Base-by-base conservation (phyloP, 169 alveolate species). In the Cryptosporidium sp. region DNA sequence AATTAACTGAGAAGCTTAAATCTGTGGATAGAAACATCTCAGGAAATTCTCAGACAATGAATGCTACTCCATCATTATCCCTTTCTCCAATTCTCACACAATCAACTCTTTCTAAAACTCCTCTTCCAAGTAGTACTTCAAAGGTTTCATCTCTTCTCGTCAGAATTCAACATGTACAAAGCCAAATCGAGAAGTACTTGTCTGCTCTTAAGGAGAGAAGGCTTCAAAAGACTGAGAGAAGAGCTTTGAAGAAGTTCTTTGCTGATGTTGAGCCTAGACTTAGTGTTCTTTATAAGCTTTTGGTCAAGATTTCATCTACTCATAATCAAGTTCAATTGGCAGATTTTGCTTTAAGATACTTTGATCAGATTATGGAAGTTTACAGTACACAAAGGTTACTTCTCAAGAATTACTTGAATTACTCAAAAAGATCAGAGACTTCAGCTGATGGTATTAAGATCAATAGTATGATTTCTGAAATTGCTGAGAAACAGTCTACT, bases 381-480 rank as follows among this genome's bases (percentile, higher is more conserved):
- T 65, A 29, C 42, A 42, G 3, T 5, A 51, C 21, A 7, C 80
- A 80, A n/a, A 33, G 31, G 75, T 12, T 42, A 1, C 70, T 80
- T 7, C 56, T 80, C 14, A 80, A 58, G 62, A 52, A 39, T 29
- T 80, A 80, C 29, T 51, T 80, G 39, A 12, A 2, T 0, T 48
- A 35, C 29, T 80, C 89, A n/a, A 65, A 48, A 37, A 80, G 89
- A 48, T 31, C 69, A 21, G 89, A 80, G 14, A 33, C 35, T 35
- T 80, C 89, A n/a, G 51, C 73, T 26, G 89, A 80, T 62, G 89
- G 89, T 4, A 14, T 80, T 12, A 80, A 65, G 62, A 80, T 80
- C 29, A 80, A 45, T 23, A 12, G 52, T 14, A 42, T 65, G 37
- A 51, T 80, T 62, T n/a, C 29, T 8, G 75, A 80, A 0, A 42